Evolutionary conservation across 169 alveolate genomes (phyloP), one percentile per base, ranked within the genome.

Genomic region (Plasmodium inui): DNA sequence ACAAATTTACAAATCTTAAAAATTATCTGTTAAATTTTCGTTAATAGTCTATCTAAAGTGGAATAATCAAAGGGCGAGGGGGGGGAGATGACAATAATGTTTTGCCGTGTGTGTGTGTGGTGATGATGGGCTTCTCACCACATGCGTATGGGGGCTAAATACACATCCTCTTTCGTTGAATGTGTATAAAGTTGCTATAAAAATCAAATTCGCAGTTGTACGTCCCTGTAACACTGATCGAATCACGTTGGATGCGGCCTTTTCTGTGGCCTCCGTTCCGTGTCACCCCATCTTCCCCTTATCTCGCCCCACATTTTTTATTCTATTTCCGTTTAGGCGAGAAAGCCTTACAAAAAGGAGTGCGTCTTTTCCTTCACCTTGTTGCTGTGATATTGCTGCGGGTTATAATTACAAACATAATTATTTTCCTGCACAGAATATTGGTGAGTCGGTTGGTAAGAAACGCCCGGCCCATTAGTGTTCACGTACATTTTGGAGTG

Each of bases 21-120:
- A 84, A 37, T 84, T 84, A n/a, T 84, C 46, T 55, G 72, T 83
- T 83, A 83, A 83, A 12, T 70, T 83, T 70, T 83, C 74, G 74
- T 67, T 83, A 70, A 83, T 83, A 14, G 50, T 83, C 26, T 67
- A 67, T 83, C 22, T 37, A 83, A 85, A 85, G 81, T 76, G 50
- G 55, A 46, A 84, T 14, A 22, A 84, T 78, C 26, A 78, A 28
- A 61, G 71, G 50, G 19, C 28, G 81, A 0, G 55, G 55, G 41
- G 22, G 81, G 28, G 57, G 41, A 14, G 57, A 53, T 26, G 84
- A 80, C 28, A 80, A 17, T 14, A 12, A 7, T 10, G 12, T 32
- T 37, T 39, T 32, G 32, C 39, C 61, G 61, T 17, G 61, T 14
- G 61, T 50, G 61, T 50, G 4, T 44, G 57, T 46, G 57, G n/a